phyloP scores from a whole-genome alignment of 75 land plant species.

The Pinus tabuliformis region DNA sequence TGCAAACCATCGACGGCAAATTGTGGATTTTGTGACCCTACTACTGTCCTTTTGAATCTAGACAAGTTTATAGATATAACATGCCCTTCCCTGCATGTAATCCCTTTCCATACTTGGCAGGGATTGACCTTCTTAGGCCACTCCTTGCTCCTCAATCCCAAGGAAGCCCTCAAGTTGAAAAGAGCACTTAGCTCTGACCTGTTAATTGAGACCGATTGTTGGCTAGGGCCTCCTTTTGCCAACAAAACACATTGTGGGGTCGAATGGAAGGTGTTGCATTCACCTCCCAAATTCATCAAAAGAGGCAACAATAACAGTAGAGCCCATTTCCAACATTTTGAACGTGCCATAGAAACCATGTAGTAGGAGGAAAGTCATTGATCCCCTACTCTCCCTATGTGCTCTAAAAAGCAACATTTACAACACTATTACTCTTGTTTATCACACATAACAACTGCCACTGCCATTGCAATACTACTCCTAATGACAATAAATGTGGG shows the following conservation, averaged over 20 bases:
- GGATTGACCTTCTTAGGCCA: slow-evolving; percentile 85
- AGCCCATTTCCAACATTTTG: slow-evolving; percentile 6
- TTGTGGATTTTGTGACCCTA: slow-evolving; percentile 51
- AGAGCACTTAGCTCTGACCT: slow-evolving; percentile 35
- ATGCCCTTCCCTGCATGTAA: slow-evolving; percentile 49
- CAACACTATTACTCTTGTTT: neutral
- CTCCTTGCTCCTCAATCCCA: slow-evolving; percentile 64
- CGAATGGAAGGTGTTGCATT: neutral
- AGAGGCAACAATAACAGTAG: neutral
- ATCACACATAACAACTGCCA: neutral
- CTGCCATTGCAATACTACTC: neutral
- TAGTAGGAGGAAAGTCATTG: neutral
- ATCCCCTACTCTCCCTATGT: neutral
- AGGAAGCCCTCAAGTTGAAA: slow-evolving; percentile 48
- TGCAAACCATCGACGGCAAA: slow-evolving; percentile 62
- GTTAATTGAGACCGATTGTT: neutral
- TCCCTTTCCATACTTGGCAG: slow-evolving; percentile 70
- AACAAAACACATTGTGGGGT: neutral
- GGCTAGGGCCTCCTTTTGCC: slow-evolving; percentile 1
- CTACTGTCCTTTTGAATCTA: slow-evolving; percentile 66
- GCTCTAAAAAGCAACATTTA: neutral
- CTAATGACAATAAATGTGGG: neutral
- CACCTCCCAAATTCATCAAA: neutral
- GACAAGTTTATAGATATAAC: slow-evolving; percentile 62
- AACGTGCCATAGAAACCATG: slow-evolving; percentile 10